Evolutionary conservation across 805 yeast genomes (phyloP).

Genomic region (Ogataea populi-albae): DNA sequence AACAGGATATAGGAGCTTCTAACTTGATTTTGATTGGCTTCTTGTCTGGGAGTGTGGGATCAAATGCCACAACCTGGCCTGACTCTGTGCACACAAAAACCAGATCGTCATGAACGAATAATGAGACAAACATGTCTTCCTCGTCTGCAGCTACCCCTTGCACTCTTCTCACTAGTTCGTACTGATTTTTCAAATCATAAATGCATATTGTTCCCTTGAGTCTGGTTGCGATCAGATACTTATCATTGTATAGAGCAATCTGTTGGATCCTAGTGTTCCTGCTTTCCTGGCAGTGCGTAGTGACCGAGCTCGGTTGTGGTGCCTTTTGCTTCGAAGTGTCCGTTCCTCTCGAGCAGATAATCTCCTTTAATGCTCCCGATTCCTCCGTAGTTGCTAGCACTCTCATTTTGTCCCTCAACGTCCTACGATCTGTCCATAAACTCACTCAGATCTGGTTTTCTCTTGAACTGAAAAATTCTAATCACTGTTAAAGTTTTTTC

Average conservation of each 20-base stretch:
- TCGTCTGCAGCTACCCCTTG: conserved; percentile 11
- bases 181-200: conserved; percentile 31
- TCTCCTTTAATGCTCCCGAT: conserved; percentile 62
- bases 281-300: conserved; percentile 28
- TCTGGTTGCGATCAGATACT: conserved; percentile 41
- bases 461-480: not conserved
- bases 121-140: conserved; percentile 39
- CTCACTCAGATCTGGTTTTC: not conserved
- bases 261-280: conserved; percentile 37
- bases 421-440: too few species aligned
- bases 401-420: too few species aligned
- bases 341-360: conserved; percentile 62
- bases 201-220: conserved; percentile 41
- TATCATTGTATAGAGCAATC: conserved; percentile 27
- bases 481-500: not conserved
- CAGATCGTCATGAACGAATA: conserved; percentile 27
- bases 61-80: conserved; percentile 32
- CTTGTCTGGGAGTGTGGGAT: conserved; percentile 13
- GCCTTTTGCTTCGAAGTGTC: conserved; percentile 76
- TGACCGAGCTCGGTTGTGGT: conserved; percentile 56
- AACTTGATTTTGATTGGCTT: conserved; percentile 35
- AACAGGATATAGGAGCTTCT: conserved; percentile 48
- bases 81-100: conserved; percentile 34
- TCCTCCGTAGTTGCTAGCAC: conserved; percentile 64
- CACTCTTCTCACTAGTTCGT: conserved; percentile 17